These are phyloP conservation scores for Sphagnum tenellum DNA, from an alignment of 225 moss, liverwort and hornwort genomes.

Conservation along the genomic window DNA sequence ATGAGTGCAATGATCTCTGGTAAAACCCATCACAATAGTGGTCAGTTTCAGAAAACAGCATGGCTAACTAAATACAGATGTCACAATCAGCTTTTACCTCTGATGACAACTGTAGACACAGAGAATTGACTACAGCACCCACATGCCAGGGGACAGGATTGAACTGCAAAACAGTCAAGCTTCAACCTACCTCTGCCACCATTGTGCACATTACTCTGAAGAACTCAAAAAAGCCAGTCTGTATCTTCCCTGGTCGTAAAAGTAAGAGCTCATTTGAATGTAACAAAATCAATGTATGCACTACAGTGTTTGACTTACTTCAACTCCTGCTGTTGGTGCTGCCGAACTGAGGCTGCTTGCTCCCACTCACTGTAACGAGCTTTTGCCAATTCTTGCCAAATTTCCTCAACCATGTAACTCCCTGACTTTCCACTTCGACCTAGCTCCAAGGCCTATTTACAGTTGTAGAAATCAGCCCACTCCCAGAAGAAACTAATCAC, in stretches of 20 bases:
- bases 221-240: not conserved
- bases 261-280: too few relatives aligned
- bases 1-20: constrained; percentile 20
- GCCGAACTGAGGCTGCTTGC: constrained; percentile 31
- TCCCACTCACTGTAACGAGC: constrained; percentile 57
- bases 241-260: too few relatives aligned
- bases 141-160: too few relatives aligned
- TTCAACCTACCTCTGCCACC: constrained; percentile 2
- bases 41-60: not conserved
- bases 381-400: constrained; percentile 80
- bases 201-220: constrained; percentile 5
- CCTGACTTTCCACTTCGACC: constrained; percentile 46
- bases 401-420: constrained; percentile 70
- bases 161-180: too few relatives aligned
- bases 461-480: too few relatives aligned
- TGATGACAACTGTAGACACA: too few relatives aligned
- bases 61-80: too few relatives aligned
- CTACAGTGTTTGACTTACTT: constrained; percentile 11
- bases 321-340: constrained; percentile 45
- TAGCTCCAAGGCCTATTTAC: constrained; percentile 55
- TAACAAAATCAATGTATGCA: not conserved
- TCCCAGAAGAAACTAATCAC: too few relatives aligned
- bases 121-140: too few relatives aligned
- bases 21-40: not conserved
- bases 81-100: too few relatives aligned